Evolutionary conservation across 2,329 filamentous ascomycete genomes (phyloP).

Genomic region (Lomentospora prolificans): DNA sequence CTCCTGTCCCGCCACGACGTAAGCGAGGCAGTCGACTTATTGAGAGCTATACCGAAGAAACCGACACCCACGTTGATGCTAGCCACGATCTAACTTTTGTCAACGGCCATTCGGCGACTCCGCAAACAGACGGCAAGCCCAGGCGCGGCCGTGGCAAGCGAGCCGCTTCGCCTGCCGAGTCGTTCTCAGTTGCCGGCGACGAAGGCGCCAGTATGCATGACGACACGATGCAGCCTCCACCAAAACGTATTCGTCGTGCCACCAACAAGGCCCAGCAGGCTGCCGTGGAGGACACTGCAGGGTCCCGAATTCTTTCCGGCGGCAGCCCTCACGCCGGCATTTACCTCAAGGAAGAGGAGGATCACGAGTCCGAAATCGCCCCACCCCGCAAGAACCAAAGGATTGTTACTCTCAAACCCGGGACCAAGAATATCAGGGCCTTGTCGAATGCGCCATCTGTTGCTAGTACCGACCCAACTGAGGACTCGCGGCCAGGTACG

Average conservation of each 20-base stretch:
- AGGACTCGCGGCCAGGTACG: constrained; percentile 41
- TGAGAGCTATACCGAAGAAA: neutral
- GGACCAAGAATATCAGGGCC: neutral
- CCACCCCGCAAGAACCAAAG: neutral
- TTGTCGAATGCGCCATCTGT: constrained; percentile 20
- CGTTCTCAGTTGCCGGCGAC: neutral
- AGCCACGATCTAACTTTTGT: neutral
- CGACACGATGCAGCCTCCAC: neutral
- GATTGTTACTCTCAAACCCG: constrained; percentile 9
- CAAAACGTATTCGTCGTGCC: constrained; percentile 6
- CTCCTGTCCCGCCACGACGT: constrained; percentile 28
- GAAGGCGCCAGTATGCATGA: neutral
- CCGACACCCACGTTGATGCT: neutral
- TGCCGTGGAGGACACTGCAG: neutral
- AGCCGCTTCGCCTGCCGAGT: neutral
- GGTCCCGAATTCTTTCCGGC: constrained; percentile 4
- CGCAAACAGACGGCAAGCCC: neutral
- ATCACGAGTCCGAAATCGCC: neutral
- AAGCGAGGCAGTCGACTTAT: constrained; percentile 14
- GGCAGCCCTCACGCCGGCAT: constrained; percentile 14
- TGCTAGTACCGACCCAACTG: constrained; percentile 23
- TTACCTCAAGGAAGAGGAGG: neutral
- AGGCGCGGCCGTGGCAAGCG: constrained; percentile 4
- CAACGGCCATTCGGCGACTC: neutral
- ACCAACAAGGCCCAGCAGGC: constrained; percentile 6